Evolutionary conservation across 2,329 filamentous ascomycete species (phyloP).

Genomic region (Didymella pomorum): DNA sequence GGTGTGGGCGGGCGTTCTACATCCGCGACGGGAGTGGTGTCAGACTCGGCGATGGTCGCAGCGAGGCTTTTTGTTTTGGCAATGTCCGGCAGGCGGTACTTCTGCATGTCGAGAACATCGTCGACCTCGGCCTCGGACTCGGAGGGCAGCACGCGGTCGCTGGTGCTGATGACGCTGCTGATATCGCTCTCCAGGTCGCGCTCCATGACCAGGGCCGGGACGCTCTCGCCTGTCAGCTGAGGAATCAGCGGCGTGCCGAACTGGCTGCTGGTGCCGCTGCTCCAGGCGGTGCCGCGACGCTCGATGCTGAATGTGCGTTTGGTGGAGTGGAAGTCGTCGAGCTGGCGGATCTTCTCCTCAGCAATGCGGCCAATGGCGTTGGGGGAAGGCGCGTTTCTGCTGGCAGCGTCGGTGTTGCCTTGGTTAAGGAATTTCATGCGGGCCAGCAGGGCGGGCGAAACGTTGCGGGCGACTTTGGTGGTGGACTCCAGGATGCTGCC

Average conservation of each 20-base stretch:
- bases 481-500: slow-evolving; percentile 26
- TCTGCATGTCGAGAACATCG: slow-evolving; percentile 73
- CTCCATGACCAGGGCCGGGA: slow-evolving; percentile 50
- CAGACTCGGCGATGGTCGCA: slow-evolving; percentile 43
- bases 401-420: slow-evolving; percentile 47
- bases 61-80: slow-evolving; percentile 69
- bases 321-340: slow-evolving; percentile 69
- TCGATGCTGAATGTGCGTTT: slow-evolving; percentile 64
- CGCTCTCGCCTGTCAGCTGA: slow-evolving; percentile 49
- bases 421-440: slow-evolving; percentile 56
- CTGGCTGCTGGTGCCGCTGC: slow-evolving; percentile 61
- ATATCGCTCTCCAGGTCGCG: slow-evolving; percentile 55
- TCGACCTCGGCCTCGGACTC: slow-evolving; percentile 56
- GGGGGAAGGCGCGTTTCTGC: slow-evolving; percentile 33
- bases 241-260: slow-evolving; percentile 41
- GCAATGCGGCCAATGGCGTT: slow-evolving; percentile 69
- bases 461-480: slow-evolving; percentile 50
- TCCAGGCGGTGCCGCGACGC: slow-evolving; percentile 76
- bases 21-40: slow-evolving; percentile 26
- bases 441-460: slow-evolving; percentile 54
- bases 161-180: slow-evolving; percentile 60
- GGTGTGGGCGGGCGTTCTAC: slow-evolving; percentile 38
- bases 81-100: slow-evolving; percentile 76
- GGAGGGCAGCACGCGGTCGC: slow-evolving; percentile 62
- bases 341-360: slow-evolving; percentile 72